Evolutionary conservation across 192 early-diverging fungal genomes (phyloP), one percentile per base, ranked within the genome.

Genomic region (Coemansia brasiliensis): DNA sequence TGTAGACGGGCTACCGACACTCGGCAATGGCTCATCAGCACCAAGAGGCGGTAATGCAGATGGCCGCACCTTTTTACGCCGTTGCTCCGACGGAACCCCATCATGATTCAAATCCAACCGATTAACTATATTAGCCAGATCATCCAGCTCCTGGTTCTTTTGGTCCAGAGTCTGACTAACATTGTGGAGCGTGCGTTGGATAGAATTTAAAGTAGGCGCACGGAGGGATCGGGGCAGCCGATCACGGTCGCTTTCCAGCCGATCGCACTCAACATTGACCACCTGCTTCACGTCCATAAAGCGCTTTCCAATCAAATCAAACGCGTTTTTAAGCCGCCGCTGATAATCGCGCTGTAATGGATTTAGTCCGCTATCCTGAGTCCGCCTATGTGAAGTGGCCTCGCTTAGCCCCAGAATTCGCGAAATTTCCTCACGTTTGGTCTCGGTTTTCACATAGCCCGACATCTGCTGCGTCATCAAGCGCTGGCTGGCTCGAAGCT

Each of bases 151-250:
- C 39, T 39, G 44, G 59, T 79, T 82, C 26, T 75, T 68, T 45
- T 75, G 61, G n/a, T 52, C 44, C 42, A 82, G 55, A 2, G 72
- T 63, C 27, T 58, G 27, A 42, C 57, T 57, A 41, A 76, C 67
- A 39, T 81, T 72, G 55, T 61, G 50, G 35, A 84, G 66, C 22
- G 66, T 63, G 37, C 81, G 81, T 43, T 78, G 78, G 29, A 82
- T 67, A 16, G 67, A 74, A 24, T 82, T 80, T 6, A 71, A 25
- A 5, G 73, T 69, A 2, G 77, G 74, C 4, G 62, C 59, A 26
- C 48, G 61, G 50, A 65, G 48, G 53, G 42, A 7, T 44, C 52
- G 41, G 53, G 61, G 51, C 57, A 72, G 41, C 11, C 44, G 52
- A 29, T 49, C 42, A 27, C 25, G 45, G n/a, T 22, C 48, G 44